Conservation (phyloP, 768 basidiomycete species). For the Tricholoma bakamatsutake region DNA sequence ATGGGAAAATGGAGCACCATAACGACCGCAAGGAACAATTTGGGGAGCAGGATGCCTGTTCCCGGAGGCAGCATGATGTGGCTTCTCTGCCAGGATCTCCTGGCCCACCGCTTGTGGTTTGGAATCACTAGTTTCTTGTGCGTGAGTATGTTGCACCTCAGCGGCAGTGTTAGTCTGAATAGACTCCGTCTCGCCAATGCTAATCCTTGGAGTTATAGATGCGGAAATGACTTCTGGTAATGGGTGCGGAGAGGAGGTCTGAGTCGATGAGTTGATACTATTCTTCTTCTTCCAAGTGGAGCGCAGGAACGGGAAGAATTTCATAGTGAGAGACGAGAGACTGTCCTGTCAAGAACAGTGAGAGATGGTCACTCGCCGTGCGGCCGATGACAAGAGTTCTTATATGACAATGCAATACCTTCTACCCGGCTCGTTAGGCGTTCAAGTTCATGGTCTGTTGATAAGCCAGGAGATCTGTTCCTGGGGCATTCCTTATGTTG, state of each 20-base stretch:
- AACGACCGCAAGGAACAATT: constrained; percentile 4
- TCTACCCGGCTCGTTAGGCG: neutral
- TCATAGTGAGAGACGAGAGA: constrained; percentile 23
- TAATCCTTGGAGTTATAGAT: neutral
- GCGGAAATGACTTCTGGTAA: neutral
- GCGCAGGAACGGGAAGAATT: constrained; percentile 33
- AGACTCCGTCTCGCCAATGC: neutral
- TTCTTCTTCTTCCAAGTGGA: constrained; percentile 34
- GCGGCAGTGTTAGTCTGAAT: neutral
- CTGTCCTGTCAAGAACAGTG: constrained; percentile 3
- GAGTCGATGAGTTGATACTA: constrained; percentile 19
- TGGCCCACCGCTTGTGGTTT: neutral
- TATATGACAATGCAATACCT: neutral
- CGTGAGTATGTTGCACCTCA: neutral
- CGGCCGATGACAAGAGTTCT: neutral
- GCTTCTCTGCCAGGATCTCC: neutral
- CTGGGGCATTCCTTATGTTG: constrained; percentile 15
- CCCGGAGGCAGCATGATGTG: neutral
- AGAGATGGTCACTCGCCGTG: neutral
- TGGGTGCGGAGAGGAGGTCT: neutral
- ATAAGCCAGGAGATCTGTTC: constrained; percentile 29
- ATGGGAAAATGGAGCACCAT: constrained; percentile 11
- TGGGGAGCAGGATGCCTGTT: neutral
- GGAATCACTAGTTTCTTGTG: neutral
- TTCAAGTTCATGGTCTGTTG: constrained; percentile 13